These are phyloP conservation scores for Candida albicans DNA, from an alignment of 1,139 yeast genomes.

Conservation along the genomic window DNA sequence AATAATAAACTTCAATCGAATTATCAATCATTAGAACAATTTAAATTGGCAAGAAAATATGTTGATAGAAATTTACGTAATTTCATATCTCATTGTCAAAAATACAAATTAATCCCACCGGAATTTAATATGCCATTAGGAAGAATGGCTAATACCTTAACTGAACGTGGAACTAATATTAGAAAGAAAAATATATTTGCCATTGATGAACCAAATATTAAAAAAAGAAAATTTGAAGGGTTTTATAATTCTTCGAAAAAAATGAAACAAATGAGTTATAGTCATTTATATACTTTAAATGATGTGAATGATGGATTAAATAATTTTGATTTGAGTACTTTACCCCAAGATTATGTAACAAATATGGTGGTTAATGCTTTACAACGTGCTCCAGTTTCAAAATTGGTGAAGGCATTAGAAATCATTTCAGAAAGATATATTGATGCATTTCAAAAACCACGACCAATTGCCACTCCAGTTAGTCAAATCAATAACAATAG, in stretches of 20 bases:
- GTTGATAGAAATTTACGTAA: slow-evolving; percentile 41
- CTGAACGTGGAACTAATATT: slow-evolving; percentile 43
- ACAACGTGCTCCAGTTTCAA: slow-evolving; percentile 50
- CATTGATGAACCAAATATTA: slow-evolving; percentile 31
- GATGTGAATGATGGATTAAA: slow-evolving; percentile 60
- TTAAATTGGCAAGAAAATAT: slow-evolving; percentile 42
- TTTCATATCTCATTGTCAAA: slow-evolving; percentile 36
- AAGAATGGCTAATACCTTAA: slow-evolving; percentile 30
- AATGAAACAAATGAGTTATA: slow-evolving; percentile 34
- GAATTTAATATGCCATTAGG: slow-evolving; percentile 30
- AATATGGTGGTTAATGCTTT: slow-evolving; percentile 68
- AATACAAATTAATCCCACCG: slow-evolving; percentile 40
- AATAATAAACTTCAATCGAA: slow-evolving; percentile 42
- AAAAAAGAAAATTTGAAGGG: slow-evolving; percentile 43
- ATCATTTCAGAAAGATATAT: slow-evolving; percentile 64
- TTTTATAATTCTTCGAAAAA: slow-evolving; percentile 32
- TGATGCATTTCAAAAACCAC: slow-evolving; percentile 21
- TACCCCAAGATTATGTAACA: slow-evolving; percentile 62
- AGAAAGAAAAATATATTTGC: slow-evolving; percentile 41
- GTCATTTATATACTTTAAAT: slow-evolving; percentile 58
- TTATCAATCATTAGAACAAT: slow-evolving; percentile 45
- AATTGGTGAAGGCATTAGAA: slow-evolving; percentile 65
- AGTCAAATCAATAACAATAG: not conserved
- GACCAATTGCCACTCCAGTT: slow-evolving; percentile 1
- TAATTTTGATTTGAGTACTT: slow-evolving; percentile 65